phyloP scores from a whole-genome alignment of 2,329 filamentous ascomycete species.

The Phoma sp. region DNA sequence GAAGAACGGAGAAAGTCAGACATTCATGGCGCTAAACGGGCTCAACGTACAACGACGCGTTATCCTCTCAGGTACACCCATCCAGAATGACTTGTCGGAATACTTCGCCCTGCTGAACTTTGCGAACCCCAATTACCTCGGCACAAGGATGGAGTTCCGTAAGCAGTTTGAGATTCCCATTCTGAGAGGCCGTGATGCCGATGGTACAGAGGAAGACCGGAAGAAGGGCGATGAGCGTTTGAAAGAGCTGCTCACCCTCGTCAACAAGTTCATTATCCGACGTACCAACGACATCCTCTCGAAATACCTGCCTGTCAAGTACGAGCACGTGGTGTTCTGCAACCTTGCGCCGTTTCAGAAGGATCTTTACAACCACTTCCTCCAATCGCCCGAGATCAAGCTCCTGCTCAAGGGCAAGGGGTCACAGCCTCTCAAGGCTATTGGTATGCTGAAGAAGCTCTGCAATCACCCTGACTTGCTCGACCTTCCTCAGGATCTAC shows the following conservation, averaged over 20 bases:
- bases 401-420: constrained; percentile 90
- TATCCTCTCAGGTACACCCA: constrained; percentile 94
- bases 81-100: constrained; percentile 97
- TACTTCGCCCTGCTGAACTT: constrained; percentile 97
- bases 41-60: constrained; percentile 91
- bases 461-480: constrained; percentile 98
- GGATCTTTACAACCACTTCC: constrained; percentile 95
- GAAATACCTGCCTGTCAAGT: constrained; percentile 97
- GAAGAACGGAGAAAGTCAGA: constrained; percentile 96
- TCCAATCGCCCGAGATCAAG: constrained; percentile 93
- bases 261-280: constrained; percentile 98
- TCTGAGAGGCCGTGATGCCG: constrained; percentile 86
- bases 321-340: constrained; percentile 99
- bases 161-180: constrained; percentile 96
- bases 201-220: constrained; percentile 82
- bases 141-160: constrained; percentile 87
- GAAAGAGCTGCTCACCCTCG: constrained; percentile 78
- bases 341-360: constrained; percentile 91
- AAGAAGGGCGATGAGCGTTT: constrained; percentile 85
- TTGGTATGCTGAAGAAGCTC: constrained; percentile 95
- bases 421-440: constrained; percentile 94
- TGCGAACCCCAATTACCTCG: constrained; percentile 90
- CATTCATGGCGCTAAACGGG: constrained; percentile 87
- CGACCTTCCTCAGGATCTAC: constrained; percentile 81
- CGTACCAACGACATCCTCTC: constrained; percentile 97